Evolutionary conservation across 1,139 yeast genomes (phyloP), one percentile per base, ranked within the genome.

Genomic region (Pichiaceae sp.): DNA sequence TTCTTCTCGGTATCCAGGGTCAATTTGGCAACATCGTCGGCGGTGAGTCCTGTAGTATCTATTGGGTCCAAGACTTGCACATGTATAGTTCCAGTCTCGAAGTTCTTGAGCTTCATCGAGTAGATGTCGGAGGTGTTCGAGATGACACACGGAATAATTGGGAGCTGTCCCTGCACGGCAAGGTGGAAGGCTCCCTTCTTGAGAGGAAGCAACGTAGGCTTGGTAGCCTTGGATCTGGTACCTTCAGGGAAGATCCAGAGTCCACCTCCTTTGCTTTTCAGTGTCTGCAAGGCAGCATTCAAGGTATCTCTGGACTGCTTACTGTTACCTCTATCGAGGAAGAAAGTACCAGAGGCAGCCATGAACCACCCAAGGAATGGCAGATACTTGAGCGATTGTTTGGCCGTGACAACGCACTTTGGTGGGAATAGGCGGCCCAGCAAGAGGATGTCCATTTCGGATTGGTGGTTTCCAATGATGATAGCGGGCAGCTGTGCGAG

Each of bases 281-380:
- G 68, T 20, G 67, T 65, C 14, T 60, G 57, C 39, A 86, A 70
- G 3, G 96, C 95, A 11, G 64, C 58, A 38, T 79, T 78, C 54
- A 91, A 72, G 4, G 89, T 82, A 42, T 65, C 67, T 44, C 85
- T 73, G 15, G 97, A 89, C 53, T 80, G 76, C 40, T 72, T 75
- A 41, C 86, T 75, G 56, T 78, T 79, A n/a, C 76, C 65, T 54
- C 99, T 76, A 57, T 91, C 95, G 43, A 91, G 68, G 61, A 91
- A 91, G 52, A 89, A 81, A 2, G 97, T 81, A 11, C 96, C 96
- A 44, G 94, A 79, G 17, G 87, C 70, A 19, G 76, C 56, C 98
- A 91, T 80, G 62, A 87, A 91, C 97, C 96, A 89, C 8, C 99
- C 99, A 49, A 91, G 68, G 52, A 93, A 73, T n/a, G 99, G 99